phyloP scores from a whole-genome alignment of 2,329 filamentous ascomycete species.

The Botrytis squamosa region DNA sequence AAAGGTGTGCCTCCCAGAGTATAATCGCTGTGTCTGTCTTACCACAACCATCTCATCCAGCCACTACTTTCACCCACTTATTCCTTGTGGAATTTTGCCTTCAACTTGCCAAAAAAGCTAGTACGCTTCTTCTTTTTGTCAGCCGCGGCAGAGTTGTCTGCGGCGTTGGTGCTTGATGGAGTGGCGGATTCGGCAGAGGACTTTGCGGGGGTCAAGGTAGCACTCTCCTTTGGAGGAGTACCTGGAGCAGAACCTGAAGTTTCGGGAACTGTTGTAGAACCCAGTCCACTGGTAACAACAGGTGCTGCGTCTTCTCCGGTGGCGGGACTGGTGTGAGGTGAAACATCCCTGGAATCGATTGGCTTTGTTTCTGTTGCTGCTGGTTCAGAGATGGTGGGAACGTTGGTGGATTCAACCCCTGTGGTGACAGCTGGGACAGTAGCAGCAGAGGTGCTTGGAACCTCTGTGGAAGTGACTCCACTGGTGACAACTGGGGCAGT shows the following conservation, averaged over 20 bases:
- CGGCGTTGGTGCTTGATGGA: conserved; percentile 32
- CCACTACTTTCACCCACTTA: conserved; percentile 24
- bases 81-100: conserved; percentile 50
- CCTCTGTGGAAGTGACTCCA: conserved; percentile 5
- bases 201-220: conserved; percentile 30
- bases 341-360: conserved; percentile 32
- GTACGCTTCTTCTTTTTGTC: conserved; percentile 42
- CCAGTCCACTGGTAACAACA: conserved; percentile 33
- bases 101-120: conserved; percentile 46
- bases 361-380: conserved; percentile 1
- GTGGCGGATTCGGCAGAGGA: conserved; percentile 31
- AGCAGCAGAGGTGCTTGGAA: neutral
- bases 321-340: conserved; percentile 31
- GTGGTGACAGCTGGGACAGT: neutral
- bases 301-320: conserved; percentile 30
- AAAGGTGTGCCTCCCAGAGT: conserved; percentile 19
- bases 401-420: neutral
- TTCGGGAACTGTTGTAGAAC: conserved; percentile 26
- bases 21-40: conserved; percentile 13
- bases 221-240: conserved; percentile 28
- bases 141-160: conserved; percentile 30
- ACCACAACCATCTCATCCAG: conserved; percentile 6
- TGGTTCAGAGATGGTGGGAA: neutral
- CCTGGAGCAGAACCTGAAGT: conserved; percentile 26
- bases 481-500: conserved; percentile 12